Evolutionary conservation across 768 basidiomycete species (phyloP).

Genomic region (Austroboletus festivus): DNA sequence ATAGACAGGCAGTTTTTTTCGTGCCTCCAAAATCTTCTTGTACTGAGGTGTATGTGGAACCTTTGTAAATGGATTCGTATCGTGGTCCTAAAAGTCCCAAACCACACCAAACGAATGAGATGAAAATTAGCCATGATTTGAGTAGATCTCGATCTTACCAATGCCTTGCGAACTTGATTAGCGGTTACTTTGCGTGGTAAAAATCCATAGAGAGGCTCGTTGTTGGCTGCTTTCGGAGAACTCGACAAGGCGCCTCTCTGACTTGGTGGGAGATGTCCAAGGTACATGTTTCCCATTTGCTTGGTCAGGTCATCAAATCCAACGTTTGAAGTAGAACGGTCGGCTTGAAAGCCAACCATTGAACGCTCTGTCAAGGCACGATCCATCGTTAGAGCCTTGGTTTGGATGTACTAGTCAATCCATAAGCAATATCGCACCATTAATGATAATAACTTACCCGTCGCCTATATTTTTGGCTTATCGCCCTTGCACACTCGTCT

Average conservation of each 20-base stretch:
- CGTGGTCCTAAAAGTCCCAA: slow-evolving; percentile 62
- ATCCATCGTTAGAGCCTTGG: too few relatives aligned
- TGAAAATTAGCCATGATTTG: too few relatives aligned
- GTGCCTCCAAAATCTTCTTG: slow-evolving; percentile 77
- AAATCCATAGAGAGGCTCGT: slow-evolving; percentile 71
- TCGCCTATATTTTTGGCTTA: too few relatives aligned
- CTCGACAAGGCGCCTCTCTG: slow-evolving; percentile 26
- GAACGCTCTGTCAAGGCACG: too few relatives aligned
- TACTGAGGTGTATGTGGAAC: slow-evolving; percentile 74
- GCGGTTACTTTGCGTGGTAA: slow-evolving; percentile 66
- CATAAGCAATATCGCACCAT: too few relatives aligned
- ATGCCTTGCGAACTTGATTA: slow-evolving; percentile 59
- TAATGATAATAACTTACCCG: too few relatives aligned
- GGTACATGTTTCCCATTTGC: slow-evolving; percentile 49
- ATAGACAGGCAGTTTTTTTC: slow-evolving; percentile 90
- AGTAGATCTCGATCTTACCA: slow-evolving; percentile 52
- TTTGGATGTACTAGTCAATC: too few relatives aligned
- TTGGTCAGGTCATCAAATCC: too few relatives aligned
- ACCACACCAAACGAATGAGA: too few relatives aligned
- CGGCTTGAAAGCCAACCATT: too few relatives aligned
- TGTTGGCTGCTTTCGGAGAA: slow-evolving; percentile 23
- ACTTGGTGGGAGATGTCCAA: slow-evolving; percentile 40
- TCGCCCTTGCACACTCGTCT: too few relatives aligned
- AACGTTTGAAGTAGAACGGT: too few relatives aligned
- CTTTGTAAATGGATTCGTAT: slow-evolving; percentile 87